These are phyloP conservation scores for Handroanthus guayacan DNA, from an alignment of 257 asterid genomes.

Conservation along the genomic window DNA sequence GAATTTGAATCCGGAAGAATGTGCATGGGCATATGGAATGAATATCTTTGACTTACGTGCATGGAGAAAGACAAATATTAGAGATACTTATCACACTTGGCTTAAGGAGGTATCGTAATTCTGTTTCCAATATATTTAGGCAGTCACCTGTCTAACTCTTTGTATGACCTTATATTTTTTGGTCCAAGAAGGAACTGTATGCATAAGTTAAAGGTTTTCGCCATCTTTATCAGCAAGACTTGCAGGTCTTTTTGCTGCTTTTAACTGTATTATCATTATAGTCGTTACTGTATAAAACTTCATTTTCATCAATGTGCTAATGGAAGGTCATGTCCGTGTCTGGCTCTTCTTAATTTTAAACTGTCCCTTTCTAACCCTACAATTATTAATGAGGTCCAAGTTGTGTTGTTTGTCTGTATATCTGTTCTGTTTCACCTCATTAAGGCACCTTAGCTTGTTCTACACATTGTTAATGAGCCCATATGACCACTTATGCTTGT, in stretches of 20 bases:
- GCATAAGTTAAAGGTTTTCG: slow-evolving; percentile 4
- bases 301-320: neutral
- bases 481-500: slow-evolving; percentile 15
- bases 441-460: neutral
- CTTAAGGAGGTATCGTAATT: slow-evolving; percentile 67
- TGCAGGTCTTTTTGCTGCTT: slow-evolving; percentile 6
- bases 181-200: neutral
- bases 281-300: slow-evolving; percentile 9
- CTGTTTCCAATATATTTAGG: slow-evolving; percentile 17
- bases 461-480: slow-evolving; percentile 11
- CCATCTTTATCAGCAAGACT: slow-evolving; percentile 4
- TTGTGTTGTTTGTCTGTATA: neutral
- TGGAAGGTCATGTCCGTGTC: neutral
- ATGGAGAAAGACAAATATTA: slow-evolving; percentile 81
- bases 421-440: slow-evolving; percentile 23
- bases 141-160: slow-evolving; percentile 9
- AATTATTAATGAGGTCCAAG: neutral
- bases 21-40: slow-evolving; percentile 99
- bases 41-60: slow-evolving; percentile 83
- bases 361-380: slow-evolving; percentile 6
- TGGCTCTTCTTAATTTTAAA: slow-evolving; percentile 12
- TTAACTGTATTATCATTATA: slow-evolving; percentile 4
- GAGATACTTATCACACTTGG: slow-evolving; percentile 88
- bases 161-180: neutral
- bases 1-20: slow-evolving; percentile 84